phyloP scores from a whole-genome alignment of 2,329 filamentous ascomycete genomes.

The Aspergillus sp. region DNA sequence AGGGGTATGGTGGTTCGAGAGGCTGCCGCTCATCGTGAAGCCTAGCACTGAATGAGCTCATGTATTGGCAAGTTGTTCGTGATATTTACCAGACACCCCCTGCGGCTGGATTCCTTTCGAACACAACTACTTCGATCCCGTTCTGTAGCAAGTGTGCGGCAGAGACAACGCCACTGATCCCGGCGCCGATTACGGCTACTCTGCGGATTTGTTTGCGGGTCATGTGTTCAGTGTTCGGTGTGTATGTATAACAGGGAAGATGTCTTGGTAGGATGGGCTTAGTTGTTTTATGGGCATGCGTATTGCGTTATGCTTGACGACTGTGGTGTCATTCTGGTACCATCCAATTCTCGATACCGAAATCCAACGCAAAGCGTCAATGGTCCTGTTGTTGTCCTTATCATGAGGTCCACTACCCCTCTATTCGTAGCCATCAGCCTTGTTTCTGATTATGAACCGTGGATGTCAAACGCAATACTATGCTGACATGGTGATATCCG shows the following conservation, averaged over 20 bases:
- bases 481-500: conserved; percentile 22
- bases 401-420: too few relatives aligned
- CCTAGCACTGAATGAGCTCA: conserved; percentile 28
- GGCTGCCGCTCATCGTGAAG: conserved; percentile 50
- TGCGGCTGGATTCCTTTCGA: conserved; percentile 51
- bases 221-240: conserved; percentile 13
- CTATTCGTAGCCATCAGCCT: neutral
- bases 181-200: conserved; percentile 52
- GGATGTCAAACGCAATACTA: conserved; percentile 17
- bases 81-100: conserved; percentile 55
- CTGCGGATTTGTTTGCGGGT: conserved; percentile 13
- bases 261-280: neutral
- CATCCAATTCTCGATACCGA: too few relatives aligned
- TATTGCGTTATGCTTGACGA: too few relatives aligned
- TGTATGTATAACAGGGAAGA: neutral
- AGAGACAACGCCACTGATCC: conserved; percentile 49
- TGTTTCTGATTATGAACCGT: conserved; percentile 9
- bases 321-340: too few relatives aligned
- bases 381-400: too few relatives aligned
- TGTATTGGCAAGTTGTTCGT: neutral
- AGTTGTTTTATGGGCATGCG: too few relatives aligned
- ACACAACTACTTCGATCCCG: conserved; percentile 52
- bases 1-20: conserved; percentile 45
- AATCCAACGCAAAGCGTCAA: too few relatives aligned
- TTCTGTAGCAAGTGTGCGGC: conserved; percentile 46